A percentile compares a stretch with the other conserved stretches of the same genome.
phyloP scores from a whole-genome alignment of 176 grass and related monocot species.

The Musa acuminata region DNA sequence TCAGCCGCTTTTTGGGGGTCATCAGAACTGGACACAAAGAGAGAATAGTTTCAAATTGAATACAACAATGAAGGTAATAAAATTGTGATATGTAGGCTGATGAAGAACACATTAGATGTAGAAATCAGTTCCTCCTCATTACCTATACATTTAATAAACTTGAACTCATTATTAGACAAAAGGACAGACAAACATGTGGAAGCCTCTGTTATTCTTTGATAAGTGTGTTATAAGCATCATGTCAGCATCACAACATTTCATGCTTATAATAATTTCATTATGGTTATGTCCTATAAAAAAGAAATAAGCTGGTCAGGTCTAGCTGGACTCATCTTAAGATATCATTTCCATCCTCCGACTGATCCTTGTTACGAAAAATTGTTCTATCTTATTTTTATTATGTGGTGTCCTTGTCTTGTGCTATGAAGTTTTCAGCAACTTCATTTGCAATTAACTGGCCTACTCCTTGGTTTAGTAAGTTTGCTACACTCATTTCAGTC shows the following conservation, averaged over 20 bases:
- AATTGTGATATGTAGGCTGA: neutral
- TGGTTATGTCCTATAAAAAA: neutral
- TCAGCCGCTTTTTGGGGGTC: slow-evolving; percentile 65
- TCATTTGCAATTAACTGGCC: too few species aligned
- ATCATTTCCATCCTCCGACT: neutral
- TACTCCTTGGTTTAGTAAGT: too few species aligned
- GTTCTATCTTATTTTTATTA: too few species aligned
- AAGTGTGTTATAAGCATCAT: neutral
- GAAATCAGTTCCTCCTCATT: neutral
- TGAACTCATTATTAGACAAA: neutral
- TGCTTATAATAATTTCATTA: neutral
- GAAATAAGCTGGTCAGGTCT: neutral
- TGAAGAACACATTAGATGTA: too few species aligned
- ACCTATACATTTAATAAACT: neutral
- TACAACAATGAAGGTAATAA: slow-evolving; percentile 64
- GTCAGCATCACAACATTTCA: too few species aligned
- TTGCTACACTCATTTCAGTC: too few species aligned
- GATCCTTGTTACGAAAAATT: too few species aligned
- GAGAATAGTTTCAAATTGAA: slow-evolving; percentile 80
- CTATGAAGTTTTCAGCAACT: too few species aligned
- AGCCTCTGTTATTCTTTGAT: neutral
- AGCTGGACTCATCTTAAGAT: neutral
- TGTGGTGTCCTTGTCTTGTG: too few species aligned
- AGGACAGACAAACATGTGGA: neutral
- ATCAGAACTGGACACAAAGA: slow-evolving; percentile 66